Percentiles rank a stretch among this genome's conserved stretches.
These are phyloP conservation scores for Coprinellus micaceus DNA, from an alignment of 768 basidiomycete genomes.

Conservation along the genomic window DNA sequence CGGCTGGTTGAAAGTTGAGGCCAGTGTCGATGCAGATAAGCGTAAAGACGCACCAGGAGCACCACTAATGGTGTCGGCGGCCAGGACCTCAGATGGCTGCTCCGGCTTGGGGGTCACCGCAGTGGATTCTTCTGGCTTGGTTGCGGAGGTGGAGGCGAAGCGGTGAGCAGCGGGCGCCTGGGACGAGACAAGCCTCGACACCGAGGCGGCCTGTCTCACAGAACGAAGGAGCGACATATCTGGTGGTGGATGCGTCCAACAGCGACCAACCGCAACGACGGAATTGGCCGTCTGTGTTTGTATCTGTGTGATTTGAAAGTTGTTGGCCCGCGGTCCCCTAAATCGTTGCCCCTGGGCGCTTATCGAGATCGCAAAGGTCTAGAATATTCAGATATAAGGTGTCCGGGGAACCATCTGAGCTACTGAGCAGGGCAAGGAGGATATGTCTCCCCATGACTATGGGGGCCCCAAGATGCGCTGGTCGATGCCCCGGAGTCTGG, in stretches of 20 bases:
- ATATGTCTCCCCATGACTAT: too few relatives aligned
- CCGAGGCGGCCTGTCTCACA: constrained; percentile 30
- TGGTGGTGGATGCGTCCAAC: constrained; percentile 1
- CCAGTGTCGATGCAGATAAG: background rate
- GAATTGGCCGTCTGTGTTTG: constrained; percentile 11
- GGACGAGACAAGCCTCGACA: constrained; percentile 18
- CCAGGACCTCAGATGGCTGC: constrained; percentile 47
- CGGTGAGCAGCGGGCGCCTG: constrained; percentile 19
- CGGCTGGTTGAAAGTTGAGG: constrained; percentile 41
- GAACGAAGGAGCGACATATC: constrained; percentile 57
- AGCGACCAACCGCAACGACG: background rate
- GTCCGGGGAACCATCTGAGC: too few relatives aligned
- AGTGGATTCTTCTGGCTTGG: constrained; percentile 26
- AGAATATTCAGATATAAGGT: too few relatives aligned
- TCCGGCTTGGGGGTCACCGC: constrained; percentile 41
- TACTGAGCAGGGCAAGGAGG: too few relatives aligned
- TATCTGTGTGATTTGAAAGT: too few relatives aligned
- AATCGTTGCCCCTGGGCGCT: too few relatives aligned
- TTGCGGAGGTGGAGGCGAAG: constrained; percentile 20
- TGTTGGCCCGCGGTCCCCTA: too few relatives aligned
- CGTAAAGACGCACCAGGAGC: constrained; percentile 61
- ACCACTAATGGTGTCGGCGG: constrained; percentile 82
- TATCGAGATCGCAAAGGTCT: too few relatives aligned
- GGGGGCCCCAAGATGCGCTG: too few relatives aligned
- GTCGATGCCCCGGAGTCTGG: too few relatives aligned